phyloP scores from a whole-genome alignment of 441 rosid genomes.

The Erysimum pusillum region DNA sequence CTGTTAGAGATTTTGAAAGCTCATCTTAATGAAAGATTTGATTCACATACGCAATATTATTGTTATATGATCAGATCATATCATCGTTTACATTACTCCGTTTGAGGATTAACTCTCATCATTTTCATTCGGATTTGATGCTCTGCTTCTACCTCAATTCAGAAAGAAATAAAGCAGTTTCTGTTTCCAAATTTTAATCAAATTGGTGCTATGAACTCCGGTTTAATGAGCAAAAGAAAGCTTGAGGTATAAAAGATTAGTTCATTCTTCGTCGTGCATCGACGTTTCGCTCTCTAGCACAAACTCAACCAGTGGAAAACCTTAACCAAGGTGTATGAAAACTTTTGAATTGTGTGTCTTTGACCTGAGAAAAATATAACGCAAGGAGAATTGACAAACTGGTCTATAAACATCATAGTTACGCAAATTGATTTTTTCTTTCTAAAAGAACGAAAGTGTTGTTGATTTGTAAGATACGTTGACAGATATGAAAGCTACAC shows the following conservation, averaged over 20 bases:
- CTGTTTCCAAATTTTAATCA: background rate
- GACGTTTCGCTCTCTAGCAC: background rate
- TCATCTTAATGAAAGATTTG: constrained; percentile 22
- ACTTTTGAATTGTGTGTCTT: too few relatives aligned
- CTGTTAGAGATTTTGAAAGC: constrained; percentile 9
- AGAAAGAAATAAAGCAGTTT: background rate
- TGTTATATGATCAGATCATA: background rate
- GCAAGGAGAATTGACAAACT: background rate
- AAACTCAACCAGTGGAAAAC: background rate
- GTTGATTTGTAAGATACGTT: background rate
- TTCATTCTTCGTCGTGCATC: background rate
- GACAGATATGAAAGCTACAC: background rate
- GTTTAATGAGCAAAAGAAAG: background rate
- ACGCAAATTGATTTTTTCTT: too few relatives aligned
- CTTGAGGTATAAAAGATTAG: background rate
- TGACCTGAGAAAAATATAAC: background rate
- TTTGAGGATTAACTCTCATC: background rate
- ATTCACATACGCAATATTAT: background rate
- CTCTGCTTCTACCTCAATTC: background rate
- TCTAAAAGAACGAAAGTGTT: background rate
- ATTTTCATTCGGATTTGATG: background rate
- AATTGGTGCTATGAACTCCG: background rate
- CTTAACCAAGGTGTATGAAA: too few relatives aligned
- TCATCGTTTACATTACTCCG: background rate
- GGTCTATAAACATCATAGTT: background rate